These are phyloP conservation scores for Boletus vinaceobasis DNA, from an alignment of 768 basidiomycete species.

Conservation along the genomic window DNA sequence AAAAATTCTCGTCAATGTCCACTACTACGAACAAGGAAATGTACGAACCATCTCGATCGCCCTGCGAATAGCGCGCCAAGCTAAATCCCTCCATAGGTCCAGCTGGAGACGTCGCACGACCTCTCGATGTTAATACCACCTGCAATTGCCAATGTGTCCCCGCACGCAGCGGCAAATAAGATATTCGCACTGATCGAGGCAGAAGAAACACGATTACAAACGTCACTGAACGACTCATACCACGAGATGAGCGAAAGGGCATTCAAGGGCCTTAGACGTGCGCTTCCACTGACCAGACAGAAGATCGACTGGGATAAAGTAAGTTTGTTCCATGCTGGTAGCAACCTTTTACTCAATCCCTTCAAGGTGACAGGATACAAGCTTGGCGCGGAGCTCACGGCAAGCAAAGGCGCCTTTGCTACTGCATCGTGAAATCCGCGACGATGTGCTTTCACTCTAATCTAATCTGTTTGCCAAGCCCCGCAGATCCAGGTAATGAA, in stretches of 20 bases:
- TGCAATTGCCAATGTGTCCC: conserved; percentile 50
- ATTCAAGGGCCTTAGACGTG: conserved; percentile 87
- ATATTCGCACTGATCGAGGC: conserved; percentile 77
- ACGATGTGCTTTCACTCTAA: not conserved
- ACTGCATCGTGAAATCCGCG: conserved; percentile 19
- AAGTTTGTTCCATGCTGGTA: conserved; percentile 7
- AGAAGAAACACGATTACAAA: conserved; percentile 79
- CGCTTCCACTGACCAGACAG: conserved; percentile 86
- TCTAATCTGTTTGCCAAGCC: not conserved
- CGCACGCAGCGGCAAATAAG: conserved; percentile 57
- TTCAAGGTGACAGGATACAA: conserved; percentile 58
- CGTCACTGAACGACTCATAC: conserved; percentile 76
- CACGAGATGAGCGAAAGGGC: conserved; percentile 90
- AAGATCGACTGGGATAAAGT: conserved; percentile 98
- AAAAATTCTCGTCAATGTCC: conserved; percentile 77
- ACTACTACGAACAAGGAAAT: conserved; percentile 98
- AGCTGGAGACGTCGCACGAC: conserved; percentile 75
- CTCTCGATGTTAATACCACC: conserved; percentile 62
- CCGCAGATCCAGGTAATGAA: not conserved
- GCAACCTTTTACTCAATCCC: not conserved
- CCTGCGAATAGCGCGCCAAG: not conserved
- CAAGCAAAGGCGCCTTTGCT: conserved; percentile 56
- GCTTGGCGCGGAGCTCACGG: conserved; percentile 71
- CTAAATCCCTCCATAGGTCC: conserved; percentile 55
- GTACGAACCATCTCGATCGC: conserved; percentile 39